phyloP scores from a whole-genome alignment of 208 protist species.

The Leishmania arabica region DNA sequence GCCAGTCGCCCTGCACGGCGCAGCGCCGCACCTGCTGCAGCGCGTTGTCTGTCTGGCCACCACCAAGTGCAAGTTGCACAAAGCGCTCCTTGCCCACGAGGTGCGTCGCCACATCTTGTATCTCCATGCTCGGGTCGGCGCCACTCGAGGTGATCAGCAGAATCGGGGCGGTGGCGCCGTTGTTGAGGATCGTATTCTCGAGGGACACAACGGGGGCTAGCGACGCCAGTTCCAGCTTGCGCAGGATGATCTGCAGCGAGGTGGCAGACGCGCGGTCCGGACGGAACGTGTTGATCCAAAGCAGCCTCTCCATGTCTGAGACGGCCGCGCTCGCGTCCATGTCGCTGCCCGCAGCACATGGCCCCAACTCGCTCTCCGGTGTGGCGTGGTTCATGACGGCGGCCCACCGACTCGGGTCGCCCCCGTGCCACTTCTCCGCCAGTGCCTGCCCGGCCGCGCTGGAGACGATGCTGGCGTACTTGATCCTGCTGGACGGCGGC shows the following conservation, averaged over 20 bases:
- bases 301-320: slow-evolving; percentile 92
- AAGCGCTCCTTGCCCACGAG: slow-evolving; percentile 80
- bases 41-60: slow-evolving; percentile 92
- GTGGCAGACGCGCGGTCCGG: slow-evolving; percentile 95
- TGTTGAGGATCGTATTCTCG: slow-evolving; percentile 64
- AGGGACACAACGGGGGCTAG: slow-evolving; percentile 71
- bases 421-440: slow-evolving; percentile 63
- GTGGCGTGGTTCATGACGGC: slow-evolving; percentile 61
- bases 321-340: slow-evolving; percentile 23
- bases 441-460: slow-evolving; percentile 30
- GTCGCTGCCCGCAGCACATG: background rate
- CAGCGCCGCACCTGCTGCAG: slow-evolving; percentile 86
- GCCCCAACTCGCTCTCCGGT: slow-evolving; percentile 57
- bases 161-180: slow-evolving; percentile 63
- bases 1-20: slow-evolving; percentile 89
- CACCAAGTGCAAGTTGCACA: slow-evolving; percentile 94
- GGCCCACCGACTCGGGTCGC: slow-evolving; percentile 64
- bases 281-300: slow-evolving; percentile 95
- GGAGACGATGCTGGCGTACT: slow-evolving; percentile 59
- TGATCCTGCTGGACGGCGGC: slow-evolving; percentile 51
- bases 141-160: slow-evolving; percentile 95
- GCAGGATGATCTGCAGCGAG: slow-evolving; percentile 61
- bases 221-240: slow-evolving; percentile 65
- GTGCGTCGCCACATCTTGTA: slow-evolving; percentile 88
- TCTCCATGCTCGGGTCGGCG: slow-evolving; percentile 94